Evolutionary conservation across 192 early-diverging fungal genomes (phyloP).

Genomic region (Coemansia sp.): DNA sequence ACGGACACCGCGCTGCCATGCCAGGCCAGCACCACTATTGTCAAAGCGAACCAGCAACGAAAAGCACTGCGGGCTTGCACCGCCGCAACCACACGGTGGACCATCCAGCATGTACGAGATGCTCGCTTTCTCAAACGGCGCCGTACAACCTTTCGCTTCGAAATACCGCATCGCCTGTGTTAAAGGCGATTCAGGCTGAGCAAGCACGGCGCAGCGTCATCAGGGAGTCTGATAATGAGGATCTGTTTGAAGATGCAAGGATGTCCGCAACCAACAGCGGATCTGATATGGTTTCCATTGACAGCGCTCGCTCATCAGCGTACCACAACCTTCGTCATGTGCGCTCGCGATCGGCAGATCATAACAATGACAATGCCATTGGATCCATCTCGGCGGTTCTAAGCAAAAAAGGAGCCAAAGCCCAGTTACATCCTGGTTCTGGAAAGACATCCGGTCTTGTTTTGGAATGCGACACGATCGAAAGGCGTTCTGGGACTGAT

Average conservation of each 20-base stretch:
- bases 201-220: constrained; percentile 24
- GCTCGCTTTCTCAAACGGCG: not conserved
- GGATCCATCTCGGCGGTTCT: constrained; percentile 2
- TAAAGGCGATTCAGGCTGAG: constrained; percentile 47
- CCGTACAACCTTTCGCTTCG: not conserved
- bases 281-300: not conserved
- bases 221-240: constrained; percentile 23
- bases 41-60: not conserved
- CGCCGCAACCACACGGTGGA: constrained; percentile 31
- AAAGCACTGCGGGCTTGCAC: constrained; percentile 6
- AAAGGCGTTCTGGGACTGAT: not conserved
- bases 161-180: constrained; percentile 25
- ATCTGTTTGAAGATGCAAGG: constrained; percentile 23
- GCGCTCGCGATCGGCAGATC: not conserved
- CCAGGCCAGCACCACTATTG: not conserved
- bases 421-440: not conserved
- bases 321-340: not conserved
- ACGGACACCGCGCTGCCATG: not conserved
- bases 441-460: not conserved
- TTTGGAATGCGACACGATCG: not conserved
- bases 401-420: not conserved
- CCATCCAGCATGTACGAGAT: not conserved
- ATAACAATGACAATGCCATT: not conserved
- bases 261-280: constrained; percentile 13
- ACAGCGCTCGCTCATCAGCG: constrained; percentile 3